Percentiles rank a stretch among this genome's conserved stretches.
Evolutionary conservation across 2,329 filamentous ascomycete genomes (phyloP).

Genomic region (Fusarium haematococcum): DNA sequence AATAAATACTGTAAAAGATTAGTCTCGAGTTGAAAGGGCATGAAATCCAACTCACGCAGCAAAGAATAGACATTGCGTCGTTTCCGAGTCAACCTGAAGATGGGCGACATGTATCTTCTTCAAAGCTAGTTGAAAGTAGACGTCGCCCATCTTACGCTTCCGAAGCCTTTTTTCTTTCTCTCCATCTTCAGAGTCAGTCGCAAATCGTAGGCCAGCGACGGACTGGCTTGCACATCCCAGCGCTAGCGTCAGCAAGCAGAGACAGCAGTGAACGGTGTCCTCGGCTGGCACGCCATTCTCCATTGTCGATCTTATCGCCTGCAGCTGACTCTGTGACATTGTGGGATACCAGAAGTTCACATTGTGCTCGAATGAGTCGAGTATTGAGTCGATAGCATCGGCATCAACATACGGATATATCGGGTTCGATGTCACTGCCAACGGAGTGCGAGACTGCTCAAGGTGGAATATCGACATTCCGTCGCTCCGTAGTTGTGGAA

Average conservation of each 20-base stretch:
- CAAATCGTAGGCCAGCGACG: constrained; percentile 45
- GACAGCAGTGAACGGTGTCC: constrained; percentile 53
- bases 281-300: constrained; percentile 51
- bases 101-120: constrained; percentile 60
- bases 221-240: constrained; percentile 60
- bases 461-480: constrained; percentile 61
- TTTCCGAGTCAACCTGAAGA: constrained; percentile 58
- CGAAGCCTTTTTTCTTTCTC: constrained; percentile 47
- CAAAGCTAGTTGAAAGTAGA: constrained; percentile 60
- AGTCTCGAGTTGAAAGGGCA: rapidly evolving
- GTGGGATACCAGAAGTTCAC: constrained; percentile 68
- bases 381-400: constrained; percentile 55
- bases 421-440: constrained; percentile 49
- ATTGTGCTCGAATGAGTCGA: constrained; percentile 58
- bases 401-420: constrained; percentile 57
- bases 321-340: constrained; percentile 55
- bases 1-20: constrained; percentile 52
- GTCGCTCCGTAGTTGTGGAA: constrained; percentile 56
- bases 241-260: constrained; percentile 60
- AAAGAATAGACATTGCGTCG: constrained; percentile 64
- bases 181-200: constrained; percentile 28
- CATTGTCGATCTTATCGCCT: constrained; percentile 48
- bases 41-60: constrained; percentile 53
- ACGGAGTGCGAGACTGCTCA: constrained; percentile 55
- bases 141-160: constrained; percentile 52